phyloP scores from a whole-genome alignment of 805 yeast genomes.

The Cyberlindnera bimundalis region DNA sequence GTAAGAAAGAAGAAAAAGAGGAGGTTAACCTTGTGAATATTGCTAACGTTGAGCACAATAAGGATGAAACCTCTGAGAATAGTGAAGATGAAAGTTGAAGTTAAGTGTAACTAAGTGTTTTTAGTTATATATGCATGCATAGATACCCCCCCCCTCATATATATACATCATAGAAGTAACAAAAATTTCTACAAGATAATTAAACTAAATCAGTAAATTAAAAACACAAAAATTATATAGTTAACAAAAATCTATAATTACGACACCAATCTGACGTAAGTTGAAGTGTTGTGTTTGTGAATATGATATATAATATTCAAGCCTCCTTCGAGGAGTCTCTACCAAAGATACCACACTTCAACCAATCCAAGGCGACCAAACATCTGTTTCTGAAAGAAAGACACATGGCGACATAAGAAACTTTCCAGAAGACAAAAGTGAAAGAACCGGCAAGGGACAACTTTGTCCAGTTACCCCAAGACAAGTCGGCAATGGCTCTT shows the following conservation, averaged over 20 bases:
- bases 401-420: constrained; percentile 91
- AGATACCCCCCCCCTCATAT: too few species aligned
- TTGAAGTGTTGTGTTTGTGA: too few species aligned
- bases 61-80: too few species aligned
- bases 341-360: constrained; percentile 82
- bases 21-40: background rate
- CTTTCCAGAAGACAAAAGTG: constrained; percentile 92
- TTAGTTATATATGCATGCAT: too few species aligned
- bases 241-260: constrained; percentile 2
- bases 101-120: too few species aligned
- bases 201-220: too few species aligned
- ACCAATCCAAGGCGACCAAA: constrained; percentile 85
- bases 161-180: too few species aligned
- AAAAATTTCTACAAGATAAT: too few species aligned
- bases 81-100: too few species aligned
- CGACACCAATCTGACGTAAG: constrained; percentile 4
- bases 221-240: too few species aligned
- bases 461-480: constrained; percentile 75
- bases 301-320: background rate
- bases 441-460: constrained; percentile 79
- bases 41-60: background rate
- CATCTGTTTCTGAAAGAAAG: constrained; percentile 85
- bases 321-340: constrained; percentile 59
- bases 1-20: constrained; percentile 1
- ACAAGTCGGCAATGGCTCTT: constrained; percentile 89